Base-by-base conservation (phyloP, 768 basidiomycete genomes). In the Amyloporia xantha region DNA sequence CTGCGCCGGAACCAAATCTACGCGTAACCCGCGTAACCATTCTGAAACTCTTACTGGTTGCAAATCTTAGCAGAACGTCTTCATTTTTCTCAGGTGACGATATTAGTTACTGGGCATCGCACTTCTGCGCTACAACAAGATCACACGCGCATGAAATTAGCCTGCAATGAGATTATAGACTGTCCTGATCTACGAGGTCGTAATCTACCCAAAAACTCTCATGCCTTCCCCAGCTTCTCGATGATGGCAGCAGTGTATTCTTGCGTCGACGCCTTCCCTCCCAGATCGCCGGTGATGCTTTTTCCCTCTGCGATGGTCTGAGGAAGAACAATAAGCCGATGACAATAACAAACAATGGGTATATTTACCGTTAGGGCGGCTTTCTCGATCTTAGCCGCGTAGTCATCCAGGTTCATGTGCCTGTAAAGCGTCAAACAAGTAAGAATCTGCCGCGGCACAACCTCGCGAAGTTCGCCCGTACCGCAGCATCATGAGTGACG, bases 261-360 rank as follows among this genome's bases (percentile, higher is more conserved):
- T 66, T 74, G 74, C 2, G 96, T 99, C 27, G 82, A 81, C 13
- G 94, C 80, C 66, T 87, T 93, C 36, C 96, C 96, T 19, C 96
- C 93, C 50, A 99, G 72, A 68, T 99, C 96, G 25, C 95, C 90
- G 6, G 96, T 99, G 66, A 97, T 94, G 36, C 75, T 67, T 72
- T 89, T 92, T 57, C 96, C 96, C 71, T 96, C 95, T 15, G 95
- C 92, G 64, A 99, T 96, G 27, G 93, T 98, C 93, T 95, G 55
- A 13, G 49, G 24, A 35, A 17, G 42, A n/a, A n/a, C n/a, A n/a
- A n/a, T n/a, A n/a, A n/a, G n/a, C n/a, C n/a, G n/a, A n/a, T n/a
- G n/a, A n/a, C n/a, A n/a, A n/a, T n/a, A n/a, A n/a, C n/a, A 48
- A 25, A 24, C 21, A n/a, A 40, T 13, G 47, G 44, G n/a, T 21